phyloP scores from a whole-genome alignment of 2,329 filamentous ascomycete genomes.

The Fusarium gaditjirri region DNA sequence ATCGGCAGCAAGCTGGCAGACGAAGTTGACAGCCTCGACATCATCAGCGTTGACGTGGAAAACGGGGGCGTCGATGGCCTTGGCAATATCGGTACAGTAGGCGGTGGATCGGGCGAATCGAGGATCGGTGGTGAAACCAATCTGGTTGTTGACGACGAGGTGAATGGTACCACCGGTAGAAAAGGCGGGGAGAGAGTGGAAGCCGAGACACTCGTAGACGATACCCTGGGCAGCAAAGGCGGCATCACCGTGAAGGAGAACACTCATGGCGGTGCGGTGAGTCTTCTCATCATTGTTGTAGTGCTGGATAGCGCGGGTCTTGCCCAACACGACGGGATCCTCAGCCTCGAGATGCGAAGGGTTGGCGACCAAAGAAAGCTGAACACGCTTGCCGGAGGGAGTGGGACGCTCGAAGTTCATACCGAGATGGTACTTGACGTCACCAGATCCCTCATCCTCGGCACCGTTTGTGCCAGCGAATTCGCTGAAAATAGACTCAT shows the following conservation, averaged over 20 bases:
- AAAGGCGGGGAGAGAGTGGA: slow-evolving; percentile 94
- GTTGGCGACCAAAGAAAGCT: slow-evolving; percentile 97
- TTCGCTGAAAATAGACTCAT: slow-evolving; percentile 99
- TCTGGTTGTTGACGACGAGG: slow-evolving; percentile 99
- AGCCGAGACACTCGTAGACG: slow-evolving; percentile 98
- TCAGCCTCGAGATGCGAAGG: slow-evolving; percentile 98
- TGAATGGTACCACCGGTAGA: slow-evolving; percentile 98
- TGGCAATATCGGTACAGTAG: slow-evolving; percentile 99
- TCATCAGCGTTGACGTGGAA: slow-evolving; percentile 99
- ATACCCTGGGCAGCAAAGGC: slow-evolving; percentile 97
- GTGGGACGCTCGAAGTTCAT: slow-evolving; percentile 99
- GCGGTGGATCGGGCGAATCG: slow-evolving; percentile 96
- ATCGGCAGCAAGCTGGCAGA: slow-evolving; percentile 95
- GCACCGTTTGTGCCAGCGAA: slow-evolving; percentile 90
- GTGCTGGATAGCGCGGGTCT: slow-evolving; percentile 97
- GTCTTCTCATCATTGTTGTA: slow-evolving; percentile 97
- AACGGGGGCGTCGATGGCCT: slow-evolving; percentile 96
- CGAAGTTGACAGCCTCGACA: slow-evolving; percentile 97
- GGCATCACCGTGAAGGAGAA: slow-evolving; percentile 95
- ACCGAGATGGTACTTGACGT: slow-evolving; percentile 99
- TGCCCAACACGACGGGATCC: slow-evolving; percentile 96
- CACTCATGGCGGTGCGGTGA: slow-evolving; percentile 91
- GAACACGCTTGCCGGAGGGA: slow-evolving; percentile 98
- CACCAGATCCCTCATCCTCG: slow-evolving; percentile 94
- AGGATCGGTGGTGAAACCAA: slow-evolving; percentile 98